Conservation (phyloP, 1,284 basidiomycete genomes). For the Termitomyces sp. region DNA sequence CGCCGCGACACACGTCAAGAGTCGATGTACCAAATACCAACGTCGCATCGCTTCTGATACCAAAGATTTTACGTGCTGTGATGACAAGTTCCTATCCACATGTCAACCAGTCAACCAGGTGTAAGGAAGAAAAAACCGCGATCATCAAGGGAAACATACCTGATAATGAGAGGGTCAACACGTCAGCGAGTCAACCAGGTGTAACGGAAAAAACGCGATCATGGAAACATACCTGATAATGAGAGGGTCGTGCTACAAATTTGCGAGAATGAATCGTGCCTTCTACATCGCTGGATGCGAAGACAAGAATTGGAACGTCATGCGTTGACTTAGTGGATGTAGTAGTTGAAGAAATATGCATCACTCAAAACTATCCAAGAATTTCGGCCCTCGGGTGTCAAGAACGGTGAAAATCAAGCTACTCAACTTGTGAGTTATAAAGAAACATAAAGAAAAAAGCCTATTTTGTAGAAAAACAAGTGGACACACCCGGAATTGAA, state of each 20-base stretch:
- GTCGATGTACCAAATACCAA: slow-evolving; percentile 23
- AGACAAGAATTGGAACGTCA: slow-evolving; percentile 21
- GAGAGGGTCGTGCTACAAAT: slow-evolving; percentile 20
- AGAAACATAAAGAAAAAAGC: no score
- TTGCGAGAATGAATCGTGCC: slow-evolving; percentile 11
- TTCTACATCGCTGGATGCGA: slow-evolving; percentile 13
- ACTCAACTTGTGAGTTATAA: no score
- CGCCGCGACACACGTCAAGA: slow-evolving; percentile 26
- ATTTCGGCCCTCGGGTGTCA: background rate
- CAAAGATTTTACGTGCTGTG: slow-evolving; percentile 18
- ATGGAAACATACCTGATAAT: slow-evolving; percentile 17
- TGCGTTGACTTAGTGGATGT: slow-evolving; percentile 15
- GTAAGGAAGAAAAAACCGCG: background rate
- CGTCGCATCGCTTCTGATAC: slow-evolving; percentile 12
- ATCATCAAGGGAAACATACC: slow-evolving; percentile 10
- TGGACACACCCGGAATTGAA: slow-evolving; percentile 16
- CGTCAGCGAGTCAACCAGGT: background rate
- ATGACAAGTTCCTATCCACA: slow-evolving; percentile 22
- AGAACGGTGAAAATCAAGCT: background rate
- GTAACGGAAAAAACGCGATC: background rate
- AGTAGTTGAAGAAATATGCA: slow-evolving; percentile 22
- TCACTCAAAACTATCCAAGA: background rate
- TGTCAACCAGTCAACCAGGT: background rate
- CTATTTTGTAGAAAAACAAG: background rate
- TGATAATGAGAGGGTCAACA: slow-evolving; percentile 18